phyloP scores from a whole-genome alignment of 2,329 filamentous ascomycete genomes.

The Nannizziopsis arthrosporioides region DNA sequence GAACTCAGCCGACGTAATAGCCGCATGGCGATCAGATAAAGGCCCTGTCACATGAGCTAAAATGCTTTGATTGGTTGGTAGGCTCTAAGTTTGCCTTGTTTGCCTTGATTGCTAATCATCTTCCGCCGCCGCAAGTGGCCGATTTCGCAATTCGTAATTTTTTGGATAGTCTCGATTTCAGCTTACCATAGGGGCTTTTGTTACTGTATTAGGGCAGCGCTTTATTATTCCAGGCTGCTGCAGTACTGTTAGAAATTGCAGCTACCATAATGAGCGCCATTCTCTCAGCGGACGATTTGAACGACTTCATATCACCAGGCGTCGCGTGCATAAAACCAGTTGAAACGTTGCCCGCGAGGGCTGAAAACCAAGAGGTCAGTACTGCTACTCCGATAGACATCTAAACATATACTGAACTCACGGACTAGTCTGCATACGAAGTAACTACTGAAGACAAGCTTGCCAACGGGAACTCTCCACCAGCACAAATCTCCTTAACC shows the following conservation, averaged over 20 bases:
- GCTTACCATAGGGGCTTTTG: neutral
- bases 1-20: neutral
- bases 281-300: conserved; percentile 88
- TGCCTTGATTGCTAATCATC: neutral
- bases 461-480: conserved; percentile 45
- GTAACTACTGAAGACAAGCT: conserved; percentile 85
- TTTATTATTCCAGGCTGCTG: neutral
- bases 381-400: neutral
- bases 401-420: neutral
- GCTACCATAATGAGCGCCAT: conserved; percentile 74
- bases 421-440: conserved; percentile 49
- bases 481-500: conserved; percentile 87
- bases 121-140: neutral
- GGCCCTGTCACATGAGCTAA: neutral
- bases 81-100: neutral
- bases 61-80: neutral
- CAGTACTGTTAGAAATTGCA: neutral
- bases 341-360: conserved; percentile 67
- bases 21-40: neutral
- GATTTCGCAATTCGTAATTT: neutral
- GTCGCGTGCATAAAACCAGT: conserved; percentile 97
- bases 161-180: neutral
- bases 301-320: conserved; percentile 96
- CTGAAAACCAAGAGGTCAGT: conserved; percentile 38
- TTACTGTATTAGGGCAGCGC: neutral